Base-by-base conservation (phyloP, 306 rosid genomes). In the Psophocarpus tetragonolobus region DNA sequence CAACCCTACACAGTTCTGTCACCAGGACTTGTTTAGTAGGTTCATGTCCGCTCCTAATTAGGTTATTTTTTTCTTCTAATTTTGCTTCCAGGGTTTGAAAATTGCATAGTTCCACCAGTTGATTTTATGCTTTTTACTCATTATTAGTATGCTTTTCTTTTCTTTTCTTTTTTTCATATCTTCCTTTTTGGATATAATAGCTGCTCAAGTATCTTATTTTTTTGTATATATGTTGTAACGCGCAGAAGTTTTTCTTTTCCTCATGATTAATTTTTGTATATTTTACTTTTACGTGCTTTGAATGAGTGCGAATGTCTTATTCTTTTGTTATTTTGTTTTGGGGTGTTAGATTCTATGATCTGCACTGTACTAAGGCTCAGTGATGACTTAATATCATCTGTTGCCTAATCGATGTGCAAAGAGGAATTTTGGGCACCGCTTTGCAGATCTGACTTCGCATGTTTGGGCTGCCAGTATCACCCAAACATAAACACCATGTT, bases 391-490 rank as follows among this genome's bases (percentile, higher is more conserved):
- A 24, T 70, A 30, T 79, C 44, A 68, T 65, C 35, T 81, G 81
- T 42, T 38, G 91, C 81, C 90, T 63, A 51, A 56, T 79, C 15
- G 38, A 54, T 32, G 91, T 87, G 97, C 97, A 74, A 79, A 72
- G 83, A 24, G 3, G 18, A 67, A 80, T 81, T 9, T 79, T 83
- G 96, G 93, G 87, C 35, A 67, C 82, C 88, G 90, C 92, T 90
- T 92, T 92, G 93, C 93, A 87, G 90, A 88, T 76, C 78, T 47
- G 45, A 83, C 86, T 42, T 65, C 1, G 15, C 57, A 35, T 87
- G 89, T 81, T 71, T 84, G 63, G 48, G 79, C 88, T 92, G 97
- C 96, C 95, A 73, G 93, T 90, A 90, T 85, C 33, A 45, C 90
- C 93, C 97, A 61, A 51, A 90, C 67, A 88, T 81, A 33, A 10